phyloP scores from a whole-genome alignment of 192 early-diverging fungal genomes.

The Chytriomyces hyalinus region DNA sequence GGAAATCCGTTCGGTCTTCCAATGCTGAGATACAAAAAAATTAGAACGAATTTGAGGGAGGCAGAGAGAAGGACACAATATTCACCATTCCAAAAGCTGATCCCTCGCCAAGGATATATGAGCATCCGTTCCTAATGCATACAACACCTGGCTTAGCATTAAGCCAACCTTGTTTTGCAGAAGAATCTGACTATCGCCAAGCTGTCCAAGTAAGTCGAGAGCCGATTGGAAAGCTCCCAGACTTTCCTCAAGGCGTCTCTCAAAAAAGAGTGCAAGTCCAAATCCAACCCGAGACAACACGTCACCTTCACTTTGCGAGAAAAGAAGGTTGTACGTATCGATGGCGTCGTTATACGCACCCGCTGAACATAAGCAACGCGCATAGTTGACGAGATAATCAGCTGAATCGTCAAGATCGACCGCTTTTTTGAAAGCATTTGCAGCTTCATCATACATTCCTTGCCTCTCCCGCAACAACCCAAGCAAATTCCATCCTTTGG shows the following conservation, averaged over 20 bases:
- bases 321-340: constrained; percentile 52
- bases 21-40: constrained; percentile 48
- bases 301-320: constrained; percentile 28
- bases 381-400: constrained; percentile 68
- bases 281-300: constrained; percentile 56
- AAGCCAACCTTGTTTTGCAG: constrained; percentile 72
- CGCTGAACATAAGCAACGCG: constrained; percentile 68
- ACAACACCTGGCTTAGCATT: constrained; percentile 84
- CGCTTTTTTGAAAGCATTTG: constrained; percentile 65
- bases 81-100: constrained; percentile 73
- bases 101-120: constrained; percentile 80
- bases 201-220: constrained; percentile 58
- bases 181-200: constrained; percentile 41
- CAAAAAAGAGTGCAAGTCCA: constrained; percentile 81
- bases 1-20: constrained; percentile 59
- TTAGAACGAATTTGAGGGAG: constrained; percentile 8
- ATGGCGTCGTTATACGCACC: constrained; percentile 66
- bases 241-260: constrained; percentile 66
- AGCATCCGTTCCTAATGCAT: constrained; percentile 81
- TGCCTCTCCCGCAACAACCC: constrained; percentile 80
- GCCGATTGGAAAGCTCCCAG: constrained; percentile 77
- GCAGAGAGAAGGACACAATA: constrained; percentile 16
- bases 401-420: constrained; percentile 28
- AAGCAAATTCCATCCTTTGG: constrained; percentile 68
- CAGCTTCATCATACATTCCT: constrained; percentile 68